Conservation (phyloP, 2,329 filamentous ascomycete species). For the Xylariales sp. region DNA sequence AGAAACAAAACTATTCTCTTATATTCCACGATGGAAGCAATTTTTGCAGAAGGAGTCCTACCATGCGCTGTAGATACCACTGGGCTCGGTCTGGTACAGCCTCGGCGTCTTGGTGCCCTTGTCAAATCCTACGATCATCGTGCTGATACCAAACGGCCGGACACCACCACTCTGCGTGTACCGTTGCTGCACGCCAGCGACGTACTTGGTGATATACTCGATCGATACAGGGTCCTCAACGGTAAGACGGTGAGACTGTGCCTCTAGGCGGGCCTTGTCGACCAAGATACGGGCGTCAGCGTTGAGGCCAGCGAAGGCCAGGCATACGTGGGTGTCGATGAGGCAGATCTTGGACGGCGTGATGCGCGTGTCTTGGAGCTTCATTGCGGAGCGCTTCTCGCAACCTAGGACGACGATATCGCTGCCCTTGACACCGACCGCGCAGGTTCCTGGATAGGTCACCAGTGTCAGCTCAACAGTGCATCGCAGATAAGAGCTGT, state of each 20-base stretch:
- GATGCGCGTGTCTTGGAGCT: slow-evolving; percentile 98
- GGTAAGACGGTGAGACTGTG: slow-evolving; percentile 93
- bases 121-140: slow-evolving; percentile 97
- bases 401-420: slow-evolving; percentile 95
- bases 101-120: slow-evolving; percentile 83
- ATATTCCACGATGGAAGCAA: too few species aligned
- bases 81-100: slow-evolving; percentile 98
- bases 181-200: slow-evolving; percentile 95
- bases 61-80: slow-evolving; percentile 98
- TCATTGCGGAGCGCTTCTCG: slow-evolving; percentile 98
- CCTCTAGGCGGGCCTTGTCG: slow-evolving; percentile 96
- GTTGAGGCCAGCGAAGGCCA: slow-evolving; percentile 95
- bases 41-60: slow-evolving; percentile 43
- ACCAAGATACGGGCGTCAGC: slow-evolving; percentile 96
- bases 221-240: slow-evolving; percentile 97
- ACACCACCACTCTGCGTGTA: slow-evolving; percentile 99
- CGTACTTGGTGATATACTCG: slow-evolving; percentile 99
- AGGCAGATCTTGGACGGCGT: slow-evolving; percentile 98
- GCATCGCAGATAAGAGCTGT: too few species aligned
- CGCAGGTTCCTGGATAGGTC: slow-evolving; percentile 73
- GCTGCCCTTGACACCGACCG: slow-evolving; percentile 91
- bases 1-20: too few species aligned
- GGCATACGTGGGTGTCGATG: slow-evolving; percentile 91
- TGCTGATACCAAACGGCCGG: slow-evolving; percentile 97
- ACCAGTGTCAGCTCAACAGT: slow-evolving; percentile 9